Evolutionary conservation across 73 alveolate species (phyloP).

Genomic region (Uronychia binucleata): DNA sequence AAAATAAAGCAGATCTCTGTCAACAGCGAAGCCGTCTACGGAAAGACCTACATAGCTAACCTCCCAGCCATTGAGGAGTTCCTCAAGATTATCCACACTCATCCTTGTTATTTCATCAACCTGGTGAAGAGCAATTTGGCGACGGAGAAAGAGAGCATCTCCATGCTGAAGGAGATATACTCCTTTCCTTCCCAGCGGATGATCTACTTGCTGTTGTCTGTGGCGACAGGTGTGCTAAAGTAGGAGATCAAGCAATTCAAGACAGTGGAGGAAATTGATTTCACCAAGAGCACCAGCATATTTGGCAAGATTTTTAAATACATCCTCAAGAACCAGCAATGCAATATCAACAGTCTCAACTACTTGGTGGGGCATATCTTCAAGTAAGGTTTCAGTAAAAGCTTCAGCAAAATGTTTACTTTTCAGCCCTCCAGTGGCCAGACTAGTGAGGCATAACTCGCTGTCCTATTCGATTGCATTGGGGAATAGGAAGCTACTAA

Average conservation of each 20-base stretch:
- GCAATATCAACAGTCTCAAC: constrained; percentile 34
- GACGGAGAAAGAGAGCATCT: not conserved
- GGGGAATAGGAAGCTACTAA: not conserved
- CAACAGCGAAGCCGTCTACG: not conserved
- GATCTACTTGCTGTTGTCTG: constrained; percentile 26
- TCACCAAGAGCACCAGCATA: constrained; percentile 5
- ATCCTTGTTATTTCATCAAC: constrained; percentile 50
- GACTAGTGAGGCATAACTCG: not conserved
- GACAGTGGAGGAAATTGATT: constrained; percentile 7
- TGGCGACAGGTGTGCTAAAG: constrained; percentile 6
- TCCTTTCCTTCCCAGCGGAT: constrained; percentile 29
- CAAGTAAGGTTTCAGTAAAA: constrained; percentile 5
- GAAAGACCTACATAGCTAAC: not conserved
- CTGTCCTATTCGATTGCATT: not conserved
- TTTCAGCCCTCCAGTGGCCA: not conserved
- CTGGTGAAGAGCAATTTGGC: constrained; percentile 4
- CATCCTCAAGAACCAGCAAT: constrained; percentile 26
- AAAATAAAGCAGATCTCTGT: not conserved
- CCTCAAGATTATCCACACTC: constrained; percentile 33
- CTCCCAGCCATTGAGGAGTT: constrained; percentile 4
- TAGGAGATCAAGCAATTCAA: constrained; percentile 5
- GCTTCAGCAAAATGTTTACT: not conserved
- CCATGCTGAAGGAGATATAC: constrained; percentile 24
- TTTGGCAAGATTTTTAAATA: constrained; percentile 29
- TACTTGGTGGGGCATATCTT: constrained; percentile 25